Evolutionary conservation across 257 asterid genomes (phyloP).

Genomic region (Solanum pennellii): DNA sequence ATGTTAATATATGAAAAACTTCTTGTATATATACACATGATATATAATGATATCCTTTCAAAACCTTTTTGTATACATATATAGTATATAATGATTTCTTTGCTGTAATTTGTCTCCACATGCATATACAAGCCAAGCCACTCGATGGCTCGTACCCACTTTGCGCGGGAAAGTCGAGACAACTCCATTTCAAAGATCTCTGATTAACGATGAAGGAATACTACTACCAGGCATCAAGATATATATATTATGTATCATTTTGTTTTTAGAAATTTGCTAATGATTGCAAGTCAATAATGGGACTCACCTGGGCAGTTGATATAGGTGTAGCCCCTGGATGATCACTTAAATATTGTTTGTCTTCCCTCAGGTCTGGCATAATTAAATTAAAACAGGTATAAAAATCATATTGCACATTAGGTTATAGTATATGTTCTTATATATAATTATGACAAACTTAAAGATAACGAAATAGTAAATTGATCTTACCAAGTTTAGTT

Average conservation of each 20-base stretch:
- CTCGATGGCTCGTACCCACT: not conserved
- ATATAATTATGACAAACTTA: not conserved
- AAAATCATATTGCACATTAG: not conserved
- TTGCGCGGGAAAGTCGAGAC: not conserved
- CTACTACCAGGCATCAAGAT: not conserved
- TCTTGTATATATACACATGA: not conserved
- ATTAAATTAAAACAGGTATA: not conserved
- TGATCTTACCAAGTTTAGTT: conserved; percentile 58
- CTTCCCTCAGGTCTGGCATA: conserved; percentile 64
- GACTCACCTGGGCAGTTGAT: conserved; percentile 51
- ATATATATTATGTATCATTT: not conserved
- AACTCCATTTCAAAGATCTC: not conserved
- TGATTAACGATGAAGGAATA: not conserved
- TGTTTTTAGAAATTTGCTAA: not conserved
- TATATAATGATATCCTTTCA: not conserved
- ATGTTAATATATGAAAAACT: not conserved
- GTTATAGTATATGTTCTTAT: not conserved
- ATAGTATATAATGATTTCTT: not conserved
- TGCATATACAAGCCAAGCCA: not conserved
- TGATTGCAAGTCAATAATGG: not conserved
- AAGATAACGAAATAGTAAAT: not conserved
- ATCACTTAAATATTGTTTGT: conserved; percentile 56
- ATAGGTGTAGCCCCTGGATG: conserved; percentile 68
- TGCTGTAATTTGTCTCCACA: not conserved
- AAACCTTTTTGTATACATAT: not conserved